These are phyloP conservation scores for Coniferiporia weirii DNA, from an alignment of 1,284 basidiomycete species.

Conservation along the genomic window DNA sequence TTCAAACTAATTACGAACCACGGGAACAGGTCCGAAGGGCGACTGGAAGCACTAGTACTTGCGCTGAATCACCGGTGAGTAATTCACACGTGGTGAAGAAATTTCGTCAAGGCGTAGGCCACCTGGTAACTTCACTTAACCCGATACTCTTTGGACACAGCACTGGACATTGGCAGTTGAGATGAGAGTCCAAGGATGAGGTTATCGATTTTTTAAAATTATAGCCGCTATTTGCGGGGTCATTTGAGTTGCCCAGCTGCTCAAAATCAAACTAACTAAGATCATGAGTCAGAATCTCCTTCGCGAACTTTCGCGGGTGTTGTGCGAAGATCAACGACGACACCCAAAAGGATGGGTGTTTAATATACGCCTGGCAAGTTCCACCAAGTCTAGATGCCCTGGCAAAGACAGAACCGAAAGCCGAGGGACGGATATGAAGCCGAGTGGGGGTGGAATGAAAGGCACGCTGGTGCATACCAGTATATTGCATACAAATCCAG, in stretches of 20 bases:
- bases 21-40: background rate
- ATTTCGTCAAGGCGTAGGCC: background rate
- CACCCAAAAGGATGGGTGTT: background rate
- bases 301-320: background rate
- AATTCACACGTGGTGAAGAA: background rate
- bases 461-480: background rate
- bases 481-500: background rate
- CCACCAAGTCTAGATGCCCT: background rate
- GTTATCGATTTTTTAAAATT: no score
- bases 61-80: conserved; percentile 5
- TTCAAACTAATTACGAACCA: background rate
- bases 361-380: background rate
- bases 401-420: background rate
- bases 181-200: no score
- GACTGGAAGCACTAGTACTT: background rate
- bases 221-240: background rate
- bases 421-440: background rate
- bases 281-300: background rate
- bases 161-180: no score
- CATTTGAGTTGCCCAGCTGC: background rate
- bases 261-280: background rate
- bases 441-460: background rate
- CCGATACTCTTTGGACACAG: no score
- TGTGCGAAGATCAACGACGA: background rate
- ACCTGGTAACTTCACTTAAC: no score